Evolutionary conservation across 192 early-diverging fungal species (phyloP), one percentile per base, ranked within the genome.

Genomic region (Backusella morwellensis): DNA sequence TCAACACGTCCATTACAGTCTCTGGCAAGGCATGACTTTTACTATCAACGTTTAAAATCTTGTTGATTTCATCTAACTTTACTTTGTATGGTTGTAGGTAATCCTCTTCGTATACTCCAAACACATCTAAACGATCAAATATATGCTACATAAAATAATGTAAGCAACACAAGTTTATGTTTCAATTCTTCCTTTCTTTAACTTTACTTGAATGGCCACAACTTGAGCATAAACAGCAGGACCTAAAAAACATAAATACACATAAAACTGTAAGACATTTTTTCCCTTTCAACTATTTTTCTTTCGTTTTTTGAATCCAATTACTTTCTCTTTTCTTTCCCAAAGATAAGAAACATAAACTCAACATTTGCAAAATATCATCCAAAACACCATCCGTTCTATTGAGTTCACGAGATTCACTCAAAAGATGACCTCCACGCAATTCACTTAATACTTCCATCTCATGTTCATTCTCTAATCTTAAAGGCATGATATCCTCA

Each of bases 311-410:
- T 17, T 32, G 1, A 29, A 70, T 9, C 38, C 4, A 6, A 32
- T 77, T 81, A 76, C 92, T 88, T 83, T 94, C 93, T 72, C 88
- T 88, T 75, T 87, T 93, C 74, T 93, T 94, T 29, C 93, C 93
- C 54, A 93, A 66, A 12, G 90, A 88, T 81, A 94, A 80, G 76
- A 91, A 94, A 76, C 91, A 91, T 74, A 94, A 83, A 44, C 90
- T 92, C 29, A 94, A 86, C 66, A 94, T 86, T 70, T 92, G 90
- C 81, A 90, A 93, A 71, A 92, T 86, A 35, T 94, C 93, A 47
- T 94, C 93, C 15, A 93, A 81, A 32, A 93, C 83, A 66, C 85
- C 88, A 75, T 94, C 91, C 32, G 89, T 83, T 35, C 90, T 81
- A 81, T 91, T 84, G 1, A 68, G 12, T 21, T 66, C 70, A 15